Base-by-base conservation (phyloP, 202 grass and related monocot genomes). In the Alloteropsis angusta region DNA sequence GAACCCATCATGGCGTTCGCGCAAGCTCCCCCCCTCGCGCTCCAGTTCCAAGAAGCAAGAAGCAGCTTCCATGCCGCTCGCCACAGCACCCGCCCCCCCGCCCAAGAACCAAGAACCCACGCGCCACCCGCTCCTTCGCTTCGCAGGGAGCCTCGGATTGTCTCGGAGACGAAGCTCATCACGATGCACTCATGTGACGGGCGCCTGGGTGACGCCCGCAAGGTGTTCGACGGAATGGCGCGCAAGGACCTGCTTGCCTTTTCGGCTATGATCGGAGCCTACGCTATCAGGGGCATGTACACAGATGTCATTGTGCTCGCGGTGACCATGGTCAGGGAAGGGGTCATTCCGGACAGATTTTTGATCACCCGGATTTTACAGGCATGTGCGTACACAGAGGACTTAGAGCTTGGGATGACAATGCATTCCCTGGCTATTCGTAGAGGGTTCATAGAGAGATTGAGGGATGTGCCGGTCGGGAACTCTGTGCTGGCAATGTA, bases 401-500 rank as follows among this genome's bases (percentile, higher is more conserved):
- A 97, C 68, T 76, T 88, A 34, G 82, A 73, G 74, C 69, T 87
- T 0, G 87, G 89, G 54, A 63, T 71, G 26, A 44, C 70, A 3
- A 77, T 94, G 69, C 91, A 97, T 70, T 94, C 95, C 15, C 41
- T 97, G 78, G 89, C 85, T 5, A 56, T 90, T 23, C 57, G 82
- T 69, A 85, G 65, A 32, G 91, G 95, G 22, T 93, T 88, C 76
- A 75, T 83, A 68, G 87, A 84, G 55, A 77, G 80, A 3, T 38
- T 65, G 1, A 83, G 77, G 64, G 91, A 87, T 19, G 78, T 45
- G 66, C 89, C 83, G 18, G 68, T 92, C 0, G 83, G 83, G 8
- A 97, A 94, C 60, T 90, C 94, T 0, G 78, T 97, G 68, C 71
- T 97, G 50, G 69, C 85, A 3, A 92, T 97, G 95, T 94, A 97